These are phyloP conservation scores for Candida coleopterorum DNA, from an alignment of 805 yeast species.

Conservation along the genomic window DNA sequence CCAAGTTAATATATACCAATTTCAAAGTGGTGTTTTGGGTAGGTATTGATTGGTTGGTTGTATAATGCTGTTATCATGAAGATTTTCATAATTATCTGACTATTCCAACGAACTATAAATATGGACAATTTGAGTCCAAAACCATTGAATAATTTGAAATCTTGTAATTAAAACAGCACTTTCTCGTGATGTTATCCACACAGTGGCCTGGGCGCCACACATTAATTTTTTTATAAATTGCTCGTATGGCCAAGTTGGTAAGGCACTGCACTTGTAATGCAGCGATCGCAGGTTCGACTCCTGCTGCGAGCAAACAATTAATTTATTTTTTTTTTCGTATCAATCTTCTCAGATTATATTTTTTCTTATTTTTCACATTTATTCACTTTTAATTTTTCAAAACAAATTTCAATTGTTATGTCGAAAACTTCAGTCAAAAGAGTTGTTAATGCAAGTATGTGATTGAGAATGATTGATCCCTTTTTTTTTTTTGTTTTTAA, in stretches of 20 bases:
- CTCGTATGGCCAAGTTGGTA: conserved; percentile 6
- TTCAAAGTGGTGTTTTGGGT: no score
- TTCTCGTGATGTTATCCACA: no score
- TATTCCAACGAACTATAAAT: no score
- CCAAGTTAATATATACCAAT: no score
- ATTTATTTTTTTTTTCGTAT: not conserved
- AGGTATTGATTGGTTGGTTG: no score
- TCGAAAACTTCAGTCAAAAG: conserved; percentile 44
- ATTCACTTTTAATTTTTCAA: not conserved
- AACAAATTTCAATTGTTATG: conserved; percentile 14
- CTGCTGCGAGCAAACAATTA: conserved; percentile 5
- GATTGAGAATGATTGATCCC: not conserved
- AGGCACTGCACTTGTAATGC: conserved; percentile 6
- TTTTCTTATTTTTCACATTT: not conserved
- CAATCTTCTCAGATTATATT: not conserved
- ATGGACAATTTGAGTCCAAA: no score
- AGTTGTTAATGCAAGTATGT: conserved; percentile 37
- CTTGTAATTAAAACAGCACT: not conserved
- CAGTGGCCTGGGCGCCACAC: no score
- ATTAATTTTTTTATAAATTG: no score
- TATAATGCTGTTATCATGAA: no score
- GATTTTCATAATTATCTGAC: no score
- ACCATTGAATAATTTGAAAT: no score
- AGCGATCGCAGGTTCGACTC: conserved; percentile 6
- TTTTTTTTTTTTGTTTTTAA: not conserved